Base-by-base conservation (phyloP, 805 yeast species). In the Lipomyces oligophaga region DNA sequence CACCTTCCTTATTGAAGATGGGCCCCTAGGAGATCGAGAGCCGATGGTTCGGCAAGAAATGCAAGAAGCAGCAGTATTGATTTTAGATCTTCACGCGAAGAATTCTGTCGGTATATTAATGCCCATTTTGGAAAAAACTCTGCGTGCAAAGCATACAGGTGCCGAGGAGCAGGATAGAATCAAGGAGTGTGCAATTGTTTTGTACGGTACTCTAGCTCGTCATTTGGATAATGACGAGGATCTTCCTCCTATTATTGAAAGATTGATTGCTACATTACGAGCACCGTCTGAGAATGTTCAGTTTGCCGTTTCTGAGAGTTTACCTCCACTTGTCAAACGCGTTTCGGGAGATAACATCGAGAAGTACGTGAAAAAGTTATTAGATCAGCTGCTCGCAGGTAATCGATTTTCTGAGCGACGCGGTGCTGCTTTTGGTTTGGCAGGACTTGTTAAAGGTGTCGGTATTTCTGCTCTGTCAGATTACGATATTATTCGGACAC, bases 351-450 rank as follows among this genome's bases (percentile, higher is more conserved):
- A 55, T 13, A 73, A 68, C 31, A 61, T 73, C 1, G 75, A 74
- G 22, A 64, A 66, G 0, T 78, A 83, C 55, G 67, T 85, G 47
- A 83, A 81, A 30, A 57, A 60, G 3, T 68, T 88, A 40, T 75
- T 85, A 60, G 76, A 70, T 4, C 79, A 76, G 55, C 68, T 89
- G 21, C 79, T 85, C 60, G 63, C 67, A 6, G 79, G 79, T 2
- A 68, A 69, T 26, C 65, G 67, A 35, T 64, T 73, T 4, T 66
- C 68, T 4, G 70, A 73, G n/a, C 76, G 96, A 62, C 77, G 90
- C 55, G 99, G 97, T 61, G 90, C 96, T 1, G 97, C 97, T 1
- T 88, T 85, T 68, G 98, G 97, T 65, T 76, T 93, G 58, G 85
- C 97, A 19, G 99, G 99, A 54, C 67, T 93, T 36, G 90, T 85